phyloP scores from a whole-genome alignment of 768 basidiomycete genomes.

The Steccherinum ochraceum region DNA sequence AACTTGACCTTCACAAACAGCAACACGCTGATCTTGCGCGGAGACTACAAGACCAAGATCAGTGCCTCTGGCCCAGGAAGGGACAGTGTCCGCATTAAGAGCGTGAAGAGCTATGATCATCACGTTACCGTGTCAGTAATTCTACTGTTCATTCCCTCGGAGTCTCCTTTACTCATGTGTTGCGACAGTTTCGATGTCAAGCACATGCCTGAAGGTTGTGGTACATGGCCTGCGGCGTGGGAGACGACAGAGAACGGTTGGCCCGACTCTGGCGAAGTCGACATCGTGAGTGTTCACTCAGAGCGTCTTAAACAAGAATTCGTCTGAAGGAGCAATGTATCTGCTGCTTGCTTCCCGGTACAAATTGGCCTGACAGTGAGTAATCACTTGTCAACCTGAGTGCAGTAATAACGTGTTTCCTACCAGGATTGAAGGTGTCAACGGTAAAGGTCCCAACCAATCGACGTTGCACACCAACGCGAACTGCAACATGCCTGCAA shows the following conservation, averaged over 20 bases:
- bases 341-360: not conserved
- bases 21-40: conserved; percentile 48
- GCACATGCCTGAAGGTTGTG: conserved; percentile 52
- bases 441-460: conserved; percentile 44
- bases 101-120: conserved; percentile 45
- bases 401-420: conserved; percentile 1
- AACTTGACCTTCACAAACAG: conserved; percentile 55
- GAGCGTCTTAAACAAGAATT: not conserved
- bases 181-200: conserved; percentile 38
- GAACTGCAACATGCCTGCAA: conserved; percentile 17
- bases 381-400: too few species aligned
- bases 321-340: not conserved
- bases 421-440: conserved; percentile 45
- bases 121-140: conserved; percentile 28
- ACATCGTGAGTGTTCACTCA: conserved; percentile 27
- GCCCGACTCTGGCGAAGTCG: conserved; percentile 37
- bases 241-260: conserved; percentile 39
- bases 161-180: not conserved
- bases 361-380: not conserved
- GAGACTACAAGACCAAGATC: conserved; percentile 44
- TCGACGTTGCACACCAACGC: conserved; percentile 48
- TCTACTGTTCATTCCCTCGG: conserved; percentile 17
- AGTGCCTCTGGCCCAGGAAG: conserved; percentile 45
- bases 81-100: conserved; percentile 50
- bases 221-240: conserved; percentile 56